Base-by-base conservation (phyloP, 768 basidiomycete species). In the button mushroom (Agaricus bisporus) region DNA sequence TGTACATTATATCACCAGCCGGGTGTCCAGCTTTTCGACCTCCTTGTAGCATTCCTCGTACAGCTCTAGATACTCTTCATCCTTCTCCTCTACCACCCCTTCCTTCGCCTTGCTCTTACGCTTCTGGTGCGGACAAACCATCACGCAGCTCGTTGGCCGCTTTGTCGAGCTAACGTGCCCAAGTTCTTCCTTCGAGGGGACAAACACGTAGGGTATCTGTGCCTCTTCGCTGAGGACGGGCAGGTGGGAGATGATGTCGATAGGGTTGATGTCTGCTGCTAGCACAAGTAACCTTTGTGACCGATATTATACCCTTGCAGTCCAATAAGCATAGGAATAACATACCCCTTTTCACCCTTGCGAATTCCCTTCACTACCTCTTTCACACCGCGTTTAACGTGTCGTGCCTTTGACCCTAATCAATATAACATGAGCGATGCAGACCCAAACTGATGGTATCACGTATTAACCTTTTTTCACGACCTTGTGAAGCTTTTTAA, bases 181-280 rank as follows among this genome's bases (percentile, higher is more conserved):
- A 26, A 99, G 85, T 64, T 95, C 93, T 70, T 98, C 97, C 66
- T 95, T 97, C 3, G 90, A 94, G 2, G 86, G 64, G 12, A 95
- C 88, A 65, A 92, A 95, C 46, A 94, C 78, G 64, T 94, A 95
- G 0, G 93, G 93, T 66, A 93, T 86, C 36, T 84, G 77, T 9
- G 92, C 88, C 67, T 99, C 97, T 73, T 99, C 97, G 44, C 91
- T 87, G 65, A 99, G 75, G 9, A 98, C 76, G 5, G 97, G 97
- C 48, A 99, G 77, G 72, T 98, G 97, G 32, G 95, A 95, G 63
- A 98, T 94, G 60, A 99, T 97, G 73, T 99, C 97, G 63, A 98
- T 88, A 10, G 97, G 97, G 56, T 91, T 95, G 67, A 98, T 98
- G 70, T 98, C 95, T 37, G 88, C 94, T 4, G 97, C 97, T 55